phyloP scores from a whole-genome alignment of 352 stramenopile species.

The Phytophthora quininea region DNA sequence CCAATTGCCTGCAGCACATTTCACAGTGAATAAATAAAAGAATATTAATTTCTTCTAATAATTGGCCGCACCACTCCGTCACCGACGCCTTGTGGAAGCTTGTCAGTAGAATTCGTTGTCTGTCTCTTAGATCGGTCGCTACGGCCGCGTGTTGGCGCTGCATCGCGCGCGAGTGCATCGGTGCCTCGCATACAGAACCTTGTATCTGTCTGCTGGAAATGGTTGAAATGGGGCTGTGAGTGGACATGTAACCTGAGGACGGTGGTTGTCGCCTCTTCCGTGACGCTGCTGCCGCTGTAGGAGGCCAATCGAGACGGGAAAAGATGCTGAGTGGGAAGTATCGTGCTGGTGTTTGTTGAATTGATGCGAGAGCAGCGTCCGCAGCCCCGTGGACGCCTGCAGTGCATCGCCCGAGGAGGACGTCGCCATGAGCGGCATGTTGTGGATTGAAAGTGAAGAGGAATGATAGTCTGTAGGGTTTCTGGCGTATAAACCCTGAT shows the following conservation, averaged over 20 bases:
- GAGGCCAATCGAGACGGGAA: conserved; percentile 5
- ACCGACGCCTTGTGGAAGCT: conserved; percentile 43
- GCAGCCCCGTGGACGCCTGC: conserved; percentile 7
- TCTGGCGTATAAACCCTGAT: no score
- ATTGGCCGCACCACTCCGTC: conserved; percentile 37
- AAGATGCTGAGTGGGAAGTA: background rate
- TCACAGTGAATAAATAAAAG: background rate
- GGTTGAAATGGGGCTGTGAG: conserved; percentile 25
- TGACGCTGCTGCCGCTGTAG: conserved; percentile 3
- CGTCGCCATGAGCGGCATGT: conserved; percentile 38
- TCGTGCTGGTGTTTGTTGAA: background rate
- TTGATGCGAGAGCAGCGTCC: conserved; percentile 11
- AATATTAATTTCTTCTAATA: no score
- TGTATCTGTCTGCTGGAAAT: conserved; percentile 37
- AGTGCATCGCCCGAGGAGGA: conserved; percentile 23
- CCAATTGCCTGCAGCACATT: conserved; percentile 40
- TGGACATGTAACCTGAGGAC: background rate
- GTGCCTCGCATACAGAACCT: conserved; percentile 19
- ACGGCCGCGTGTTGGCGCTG: conserved; percentile 27
- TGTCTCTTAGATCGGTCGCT: conserved; percentile 33
- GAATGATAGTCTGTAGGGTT: conserved; percentile 21
- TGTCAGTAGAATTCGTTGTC: conserved; percentile 44
- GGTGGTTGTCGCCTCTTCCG: background rate
- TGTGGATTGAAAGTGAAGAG: background rate
- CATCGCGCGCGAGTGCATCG: conserved; percentile 10